Percentiles rank a stretch among this genome's conserved stretches.
These are phyloP conservation scores for Candida andamanensis DNA, from an alignment of 805 yeast genomes.

Conservation along the genomic window DNA sequence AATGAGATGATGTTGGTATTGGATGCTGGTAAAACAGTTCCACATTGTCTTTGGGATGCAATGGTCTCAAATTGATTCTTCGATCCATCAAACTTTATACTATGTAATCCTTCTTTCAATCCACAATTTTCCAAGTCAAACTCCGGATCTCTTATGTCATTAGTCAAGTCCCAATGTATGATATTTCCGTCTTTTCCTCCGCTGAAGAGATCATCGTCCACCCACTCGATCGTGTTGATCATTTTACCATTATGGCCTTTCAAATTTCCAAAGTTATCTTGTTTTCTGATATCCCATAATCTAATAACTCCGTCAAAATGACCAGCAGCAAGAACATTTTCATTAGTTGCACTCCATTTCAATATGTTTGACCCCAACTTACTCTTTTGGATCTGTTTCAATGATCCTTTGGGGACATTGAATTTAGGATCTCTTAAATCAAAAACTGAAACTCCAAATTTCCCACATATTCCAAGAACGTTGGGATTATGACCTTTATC, in stretches of 20 bases:
- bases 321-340: constrained; percentile 60
- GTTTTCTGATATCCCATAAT: constrained; percentile 72
- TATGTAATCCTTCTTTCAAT: constrained; percentile 41
- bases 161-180: constrained; percentile 58
- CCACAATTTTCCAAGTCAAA: constrained; percentile 28
- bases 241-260: constrained; percentile 48
- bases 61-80: constrained; percentile 24
- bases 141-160: constrained; percentile 14
- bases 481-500: constrained; percentile 49
- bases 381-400: constrained; percentile 12
- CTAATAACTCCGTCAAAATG: constrained; percentile 52
- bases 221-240: constrained; percentile 61
- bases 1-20: constrained; percentile 45
- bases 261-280: constrained; percentile 48
- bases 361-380: constrained; percentile 37
- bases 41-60: constrained; percentile 48
- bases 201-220: constrained; percentile 46
- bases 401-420: constrained; percentile 23
- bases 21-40: constrained; percentile 59
- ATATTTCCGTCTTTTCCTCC: constrained; percentile 64
- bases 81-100: constrained; percentile 32
- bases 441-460: constrained; percentile 67
- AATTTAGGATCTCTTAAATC: constrained; percentile 56
- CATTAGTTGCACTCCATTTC: constrained; percentile 60
- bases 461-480: constrained; percentile 59